Base-by-base conservation (phyloP, 495 filamentous ascomycete species). In the Hypoxylon crocopeplum region DNA sequence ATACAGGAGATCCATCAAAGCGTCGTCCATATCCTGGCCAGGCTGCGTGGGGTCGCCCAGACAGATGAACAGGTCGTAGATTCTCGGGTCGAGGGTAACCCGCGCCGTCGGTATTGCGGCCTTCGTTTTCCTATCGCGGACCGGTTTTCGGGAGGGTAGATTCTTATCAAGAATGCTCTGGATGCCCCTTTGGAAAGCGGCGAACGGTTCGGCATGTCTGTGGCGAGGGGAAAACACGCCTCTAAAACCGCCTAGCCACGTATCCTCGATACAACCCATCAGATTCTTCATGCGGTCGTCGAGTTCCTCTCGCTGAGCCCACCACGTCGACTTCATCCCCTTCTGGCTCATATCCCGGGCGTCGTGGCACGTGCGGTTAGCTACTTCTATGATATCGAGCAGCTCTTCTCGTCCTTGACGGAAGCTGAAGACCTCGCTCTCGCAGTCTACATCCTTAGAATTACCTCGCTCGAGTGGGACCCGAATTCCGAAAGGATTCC, bases 201-300 rank as follows among this genome's bases (percentile, higher is more conserved):
- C 81, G 15, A 97, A 70, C 2, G 88, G 77, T 38, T 86, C 79
- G 3, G 79, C 71, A 24, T 85, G 78, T 21, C 81, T 79, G 15
- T 75, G 57, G 33, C 89, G 81, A 34, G 88, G 88, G 5, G 90
- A 93, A 69, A 98, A 95, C 0, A 98, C 86, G 16, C 92, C 91
- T 22, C 85, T 84, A 76, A 98, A 98, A 0, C 94, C 94, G 33
- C 93, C 93, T 17, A 98, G 85, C 94, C 94, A 98, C 30, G 93
- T 84, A 44, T 88, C 86, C 66, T 98, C 93, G 33, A 98, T 91
- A 52, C 89, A 93, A 20, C 84, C 76, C 19, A 98, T 79, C 2
- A 98, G 79, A 40, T 89, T 89, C 57, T 84, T 86, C 40, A 98
- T 75, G 2, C 89, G 86, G 12, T 76, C 70, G 69, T 98, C 93